phyloP scores from a whole-genome alignment of 2,329 filamentous ascomycete species.

The Grosmannia clavigera region DNA sequence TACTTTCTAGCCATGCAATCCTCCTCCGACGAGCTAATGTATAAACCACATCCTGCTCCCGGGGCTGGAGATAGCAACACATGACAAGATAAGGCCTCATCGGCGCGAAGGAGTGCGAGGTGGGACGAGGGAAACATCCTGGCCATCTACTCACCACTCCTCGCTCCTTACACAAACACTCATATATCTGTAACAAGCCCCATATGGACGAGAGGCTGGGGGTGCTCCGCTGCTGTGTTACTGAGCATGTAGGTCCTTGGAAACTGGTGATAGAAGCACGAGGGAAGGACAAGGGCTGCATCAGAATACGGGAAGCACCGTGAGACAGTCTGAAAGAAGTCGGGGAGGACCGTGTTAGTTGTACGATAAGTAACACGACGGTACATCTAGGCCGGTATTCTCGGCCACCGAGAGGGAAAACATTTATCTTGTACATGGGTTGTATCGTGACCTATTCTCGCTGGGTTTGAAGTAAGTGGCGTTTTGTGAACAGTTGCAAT shows the following conservation, averaged over 20 bases:
- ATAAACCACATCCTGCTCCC: neutral
- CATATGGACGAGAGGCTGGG: conserved; percentile 1
- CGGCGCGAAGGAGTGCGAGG: neutral
- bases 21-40: neutral
- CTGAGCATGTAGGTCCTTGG: neutral
- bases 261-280: neutral
- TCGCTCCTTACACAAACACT: neutral
- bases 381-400: neutral
- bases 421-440: neutral
- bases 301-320: neutral
- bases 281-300: neutral
- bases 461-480: too few species aligned
- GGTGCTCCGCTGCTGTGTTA: neutral
- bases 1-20: neutral
- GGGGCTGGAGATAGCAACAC: neutral
- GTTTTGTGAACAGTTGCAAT: too few species aligned
- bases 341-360: neutral
- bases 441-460: neutral
- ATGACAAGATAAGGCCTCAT: neutral
- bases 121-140: neutral
- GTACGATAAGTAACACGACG: neutral
- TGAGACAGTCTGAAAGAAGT: neutral
- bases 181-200: neutral
- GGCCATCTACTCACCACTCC: neutral
- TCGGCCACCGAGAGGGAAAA: neutral